Conservation (phyloP, 1,139 yeast genomes). For the Hyphopichia buzzinii region DNA sequence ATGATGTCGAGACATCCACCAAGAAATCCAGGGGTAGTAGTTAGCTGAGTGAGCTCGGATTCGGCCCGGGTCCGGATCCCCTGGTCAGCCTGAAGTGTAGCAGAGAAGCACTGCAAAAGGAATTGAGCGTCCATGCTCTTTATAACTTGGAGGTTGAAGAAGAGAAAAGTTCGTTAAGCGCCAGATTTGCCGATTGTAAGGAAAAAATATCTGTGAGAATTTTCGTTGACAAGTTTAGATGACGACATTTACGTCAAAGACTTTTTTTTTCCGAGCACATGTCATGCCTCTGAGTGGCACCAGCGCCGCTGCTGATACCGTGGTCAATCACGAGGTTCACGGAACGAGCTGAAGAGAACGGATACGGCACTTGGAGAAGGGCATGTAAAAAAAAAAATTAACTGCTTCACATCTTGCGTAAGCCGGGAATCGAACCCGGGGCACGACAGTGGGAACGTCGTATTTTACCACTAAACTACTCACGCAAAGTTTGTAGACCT, state of each 20-base stretch:
- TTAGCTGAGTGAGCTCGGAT: conserved; percentile 54
- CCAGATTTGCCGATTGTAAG: background rate
- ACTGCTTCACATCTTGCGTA: no score
- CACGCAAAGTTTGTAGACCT: no score
- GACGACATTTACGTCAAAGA: background rate
- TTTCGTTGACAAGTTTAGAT: background rate
- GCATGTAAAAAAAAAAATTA: no score
- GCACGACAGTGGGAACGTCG: conserved; percentile 17
- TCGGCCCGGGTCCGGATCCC: conserved; percentile 69
- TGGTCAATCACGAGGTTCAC: no score
- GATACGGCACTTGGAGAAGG: no score
- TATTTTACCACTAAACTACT: conserved; percentile 16
- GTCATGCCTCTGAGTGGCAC: no score
- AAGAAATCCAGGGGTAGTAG: conserved; percentile 66
- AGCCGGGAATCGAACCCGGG: conserved; percentile 18
- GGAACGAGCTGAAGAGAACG: no score
- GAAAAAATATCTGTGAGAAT: background rate
- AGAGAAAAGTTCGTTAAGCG: background rate
- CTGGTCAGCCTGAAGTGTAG: conserved; percentile 73
- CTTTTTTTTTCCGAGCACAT: no score
- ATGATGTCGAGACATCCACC: conserved; percentile 82
- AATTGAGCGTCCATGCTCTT: conserved; percentile 60
- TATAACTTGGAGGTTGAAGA: background rate
- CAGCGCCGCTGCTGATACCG: no score
- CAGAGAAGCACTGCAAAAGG: conserved; percentile 75